A percentile compares a stretch with the other conserved stretches of the same genome.
Evolutionary conservation across 176 grass and related monocot genomes (phyloP).

Genomic region (Carex pumila): DNA sequence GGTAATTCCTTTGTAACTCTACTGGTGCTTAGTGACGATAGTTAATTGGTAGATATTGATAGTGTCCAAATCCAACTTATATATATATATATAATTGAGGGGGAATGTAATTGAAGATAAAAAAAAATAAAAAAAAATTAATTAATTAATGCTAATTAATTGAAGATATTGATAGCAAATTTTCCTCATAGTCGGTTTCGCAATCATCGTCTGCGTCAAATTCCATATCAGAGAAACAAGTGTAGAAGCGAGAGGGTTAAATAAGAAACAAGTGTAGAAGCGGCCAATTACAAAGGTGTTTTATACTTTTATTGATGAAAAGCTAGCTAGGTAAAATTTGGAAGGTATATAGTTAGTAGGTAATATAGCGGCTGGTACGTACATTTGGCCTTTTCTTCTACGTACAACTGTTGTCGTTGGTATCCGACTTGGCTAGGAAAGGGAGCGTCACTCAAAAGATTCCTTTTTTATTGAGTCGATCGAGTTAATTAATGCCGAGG

Average conservation of each 20-base stretch:
- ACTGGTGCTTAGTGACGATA: no score
- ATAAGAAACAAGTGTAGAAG: neutral
- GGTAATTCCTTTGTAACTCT: no score
- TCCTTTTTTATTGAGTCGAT: no score
- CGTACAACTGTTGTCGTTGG: neutral
- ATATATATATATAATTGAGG: no score
- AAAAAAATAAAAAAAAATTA: no score
- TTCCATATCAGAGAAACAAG: neutral
- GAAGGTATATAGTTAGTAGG: neutral
- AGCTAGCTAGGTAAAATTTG: neutral
- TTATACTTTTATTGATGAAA: neutral
- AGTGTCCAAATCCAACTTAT: no score
- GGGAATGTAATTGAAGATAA: no score
- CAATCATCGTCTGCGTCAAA: neutral
- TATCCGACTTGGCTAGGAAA: neutral
- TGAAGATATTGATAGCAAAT: no score
- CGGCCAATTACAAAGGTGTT: neutral
- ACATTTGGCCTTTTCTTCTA: neutral
- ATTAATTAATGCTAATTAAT: no score
- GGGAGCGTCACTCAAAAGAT: neutral
- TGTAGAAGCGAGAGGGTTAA: no score
- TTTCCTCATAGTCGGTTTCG: neutral
- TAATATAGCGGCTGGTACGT: neutral
- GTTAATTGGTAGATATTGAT: no score
- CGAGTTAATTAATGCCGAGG: no score